These are phyloP conservation scores for Pseudogymnoascus sp. DNA, from an alignment of 2,329 filamentous ascomycete species.

Conservation along the genomic window DNA sequence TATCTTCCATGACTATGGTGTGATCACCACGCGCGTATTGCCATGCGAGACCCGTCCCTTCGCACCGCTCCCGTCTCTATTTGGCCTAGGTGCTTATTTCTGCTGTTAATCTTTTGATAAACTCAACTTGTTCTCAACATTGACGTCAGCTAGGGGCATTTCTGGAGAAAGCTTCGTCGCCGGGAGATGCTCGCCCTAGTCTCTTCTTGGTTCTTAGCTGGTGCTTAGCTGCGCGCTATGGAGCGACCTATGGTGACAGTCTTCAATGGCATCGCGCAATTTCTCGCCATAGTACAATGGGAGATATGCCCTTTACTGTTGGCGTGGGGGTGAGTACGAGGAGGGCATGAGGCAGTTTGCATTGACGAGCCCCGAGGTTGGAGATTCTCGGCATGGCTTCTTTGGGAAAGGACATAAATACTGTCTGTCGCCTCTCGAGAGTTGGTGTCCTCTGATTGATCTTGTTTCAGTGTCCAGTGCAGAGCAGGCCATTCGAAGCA, in stretches of 20 bases:
- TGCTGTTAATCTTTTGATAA: neutral
- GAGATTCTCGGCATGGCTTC: neutral
- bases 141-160: neutral
- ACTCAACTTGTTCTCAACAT: neutral
- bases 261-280: conserved; percentile 6
- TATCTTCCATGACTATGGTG: conserved; percentile 1
- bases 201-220: neutral
- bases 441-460: neutral
- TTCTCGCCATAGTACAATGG: neutral
- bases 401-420: conserved; percentile 1
- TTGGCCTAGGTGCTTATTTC: neutral
- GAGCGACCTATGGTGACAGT: neutral
- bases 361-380: neutral
- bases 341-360: neutral
- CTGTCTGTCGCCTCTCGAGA: neutral
- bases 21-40: conserved; percentile 1
- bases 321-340: neutral
- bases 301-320: neutral
- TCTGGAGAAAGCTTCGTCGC: neutral
- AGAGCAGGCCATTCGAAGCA: neutral
- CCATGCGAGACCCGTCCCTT: neutral
- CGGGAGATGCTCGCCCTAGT: neutral
- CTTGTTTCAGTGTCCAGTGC: neutral
- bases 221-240: neutral
- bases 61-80: neutral